Conservation (phyloP, 1,284 basidiomycete species). For the Sporisorium exsertum region DNA sequence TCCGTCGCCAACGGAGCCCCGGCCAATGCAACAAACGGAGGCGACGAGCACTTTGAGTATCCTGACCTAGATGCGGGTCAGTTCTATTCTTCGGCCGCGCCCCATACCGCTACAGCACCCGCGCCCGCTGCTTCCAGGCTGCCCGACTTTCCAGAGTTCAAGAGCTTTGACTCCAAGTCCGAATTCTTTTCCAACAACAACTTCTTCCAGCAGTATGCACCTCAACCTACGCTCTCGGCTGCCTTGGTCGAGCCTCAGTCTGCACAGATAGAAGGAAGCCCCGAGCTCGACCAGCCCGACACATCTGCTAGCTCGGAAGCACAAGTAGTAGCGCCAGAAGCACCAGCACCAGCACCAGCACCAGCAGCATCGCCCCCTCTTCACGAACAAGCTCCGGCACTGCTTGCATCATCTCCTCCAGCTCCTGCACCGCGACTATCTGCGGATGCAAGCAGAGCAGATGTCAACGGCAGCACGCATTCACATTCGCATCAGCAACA, state of each 20-base stretch:
- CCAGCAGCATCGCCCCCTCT: neutral
- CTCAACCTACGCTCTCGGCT: constrained; percentile 25
- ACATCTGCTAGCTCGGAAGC: neutral
- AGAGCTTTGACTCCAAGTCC: constrained; percentile 27
- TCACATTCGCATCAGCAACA: constrained; percentile 2
- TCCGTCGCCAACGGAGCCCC: neutral
- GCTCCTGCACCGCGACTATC: neutral
- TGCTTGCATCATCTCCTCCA: neutral
- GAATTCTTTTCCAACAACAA: constrained; percentile 35
- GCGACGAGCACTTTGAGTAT: constrained; percentile 34
- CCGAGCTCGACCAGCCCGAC: constrained; percentile 14
- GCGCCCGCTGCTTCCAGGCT: constrained; percentile 18
- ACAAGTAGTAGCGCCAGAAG: neutral
- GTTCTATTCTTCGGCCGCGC: constrained; percentile 36
- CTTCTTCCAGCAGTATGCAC: constrained; percentile 41
- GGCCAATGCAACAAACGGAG: neutral
- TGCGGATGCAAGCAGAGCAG: neutral
- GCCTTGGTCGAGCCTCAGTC: constrained; percentile 43
- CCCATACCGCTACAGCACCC: constrained; percentile 8
- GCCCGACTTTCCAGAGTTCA: constrained; percentile 46
- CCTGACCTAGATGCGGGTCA: constrained; percentile 46
- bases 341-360: neutral
- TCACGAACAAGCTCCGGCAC: constrained; percentile 5
- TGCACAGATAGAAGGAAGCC: constrained; percentile 35
- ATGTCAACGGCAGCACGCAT: neutral